Evolutionary conservation across 805 yeast species (phyloP).

Genomic region (Myxozyma neotropica): DNA sequence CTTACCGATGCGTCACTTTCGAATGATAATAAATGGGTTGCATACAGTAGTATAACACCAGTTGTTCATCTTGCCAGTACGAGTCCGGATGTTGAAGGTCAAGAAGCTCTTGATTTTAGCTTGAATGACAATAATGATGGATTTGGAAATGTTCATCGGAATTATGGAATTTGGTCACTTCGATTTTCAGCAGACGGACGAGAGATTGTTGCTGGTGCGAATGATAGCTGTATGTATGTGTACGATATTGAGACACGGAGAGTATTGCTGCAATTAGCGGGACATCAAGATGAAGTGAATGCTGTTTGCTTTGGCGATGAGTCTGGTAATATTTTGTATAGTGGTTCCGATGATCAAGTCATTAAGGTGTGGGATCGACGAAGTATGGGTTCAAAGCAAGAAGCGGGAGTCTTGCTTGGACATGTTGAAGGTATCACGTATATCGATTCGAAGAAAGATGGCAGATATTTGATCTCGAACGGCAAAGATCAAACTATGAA

Average conservation of each 20-base stretch:
- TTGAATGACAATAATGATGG: slow-evolving; percentile 2
- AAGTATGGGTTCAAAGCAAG: slow-evolving; percentile 24
- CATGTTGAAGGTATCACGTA: slow-evolving; percentile 41
- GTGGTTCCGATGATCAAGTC: slow-evolving; percentile 56
- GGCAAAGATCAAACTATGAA: slow-evolving; percentile 41
- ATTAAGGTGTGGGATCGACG: slow-evolving; percentile 54
- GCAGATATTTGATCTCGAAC: slow-evolving; percentile 38
- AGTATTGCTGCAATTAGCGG: slow-evolving; percentile 22
- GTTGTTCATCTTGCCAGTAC: slow-evolving; percentile 34
- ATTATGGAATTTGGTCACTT: slow-evolving; percentile 35
- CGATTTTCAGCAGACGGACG: slow-evolving; percentile 36
- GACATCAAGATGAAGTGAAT: slow-evolving; percentile 38
- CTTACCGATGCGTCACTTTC: slow-evolving; percentile 39
- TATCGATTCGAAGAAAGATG: slow-evolving; percentile 38
- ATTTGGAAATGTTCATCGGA: slow-evolving; percentile 1
- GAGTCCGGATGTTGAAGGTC: slow-evolving; percentile 29
- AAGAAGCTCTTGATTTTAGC: slow-evolving; percentile 24
- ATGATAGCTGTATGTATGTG: slow-evolving; percentile 27
- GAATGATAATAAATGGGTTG: slow-evolving; percentile 34
- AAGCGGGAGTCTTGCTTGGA: slow-evolving; percentile 39
- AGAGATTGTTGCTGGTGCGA: slow-evolving; percentile 38
- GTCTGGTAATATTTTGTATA: slow-evolving; percentile 47
- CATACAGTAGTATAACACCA: slow-evolving; percentile 35
- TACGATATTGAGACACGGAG: slow-evolving; percentile 35
- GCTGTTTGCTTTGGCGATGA: slow-evolving; percentile 39